Evolutionary conservation across 305 asterid genomes (phyloP), one percentile per base, ranked within the genome.

Genomic region (Solanum hybrid): DNA sequence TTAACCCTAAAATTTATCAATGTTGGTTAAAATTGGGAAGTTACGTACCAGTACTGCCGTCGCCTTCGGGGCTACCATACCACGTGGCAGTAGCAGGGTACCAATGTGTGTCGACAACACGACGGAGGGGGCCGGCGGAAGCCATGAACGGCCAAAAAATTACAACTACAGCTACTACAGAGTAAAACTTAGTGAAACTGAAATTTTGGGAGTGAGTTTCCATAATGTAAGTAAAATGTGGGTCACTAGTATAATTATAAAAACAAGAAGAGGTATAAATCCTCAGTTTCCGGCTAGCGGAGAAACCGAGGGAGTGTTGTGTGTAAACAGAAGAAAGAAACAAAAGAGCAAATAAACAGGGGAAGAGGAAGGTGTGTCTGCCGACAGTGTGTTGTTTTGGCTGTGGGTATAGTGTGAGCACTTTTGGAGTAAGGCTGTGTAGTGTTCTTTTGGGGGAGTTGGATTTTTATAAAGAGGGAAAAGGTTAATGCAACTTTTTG

Each of bases 51-150:
- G 90, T 89, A 90, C 99, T 97, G 24, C 99, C 99, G 93, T 97
- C 99, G 7, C 99, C 99, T 38, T 96, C 96, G n/a, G 99, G 96
- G 91, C 94, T 94, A 34, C 99, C 99, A 93, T 97, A 97, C 99
- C 99, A 97, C 36, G 99, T 97, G 19, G 99, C 99, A 73, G 99
- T 93, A 79, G 99, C 99, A 2, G 95, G 94, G 6, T 69, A 51
- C 99, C 98, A 95, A 89, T 91, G 95, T 60, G 42, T 84, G 94
- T 93, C 92, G 9, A 66, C 80, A 26, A 88, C 90, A 78, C 76
- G 90, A 90, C 78, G 92, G 81, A 89, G 86, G 80, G 90, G 90
- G 5, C 40, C 87, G 37, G 91, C 81, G 85, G 89, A 4, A 69
- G 89, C 94, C 36, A 87, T 13, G 32, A 35, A 42, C 26, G 71